These are phyloP conservation scores for Phaeophleospora eucalypticola DNA, from an alignment of 2,329 filamentous ascomycete genomes.

Conservation along the genomic window DNA sequence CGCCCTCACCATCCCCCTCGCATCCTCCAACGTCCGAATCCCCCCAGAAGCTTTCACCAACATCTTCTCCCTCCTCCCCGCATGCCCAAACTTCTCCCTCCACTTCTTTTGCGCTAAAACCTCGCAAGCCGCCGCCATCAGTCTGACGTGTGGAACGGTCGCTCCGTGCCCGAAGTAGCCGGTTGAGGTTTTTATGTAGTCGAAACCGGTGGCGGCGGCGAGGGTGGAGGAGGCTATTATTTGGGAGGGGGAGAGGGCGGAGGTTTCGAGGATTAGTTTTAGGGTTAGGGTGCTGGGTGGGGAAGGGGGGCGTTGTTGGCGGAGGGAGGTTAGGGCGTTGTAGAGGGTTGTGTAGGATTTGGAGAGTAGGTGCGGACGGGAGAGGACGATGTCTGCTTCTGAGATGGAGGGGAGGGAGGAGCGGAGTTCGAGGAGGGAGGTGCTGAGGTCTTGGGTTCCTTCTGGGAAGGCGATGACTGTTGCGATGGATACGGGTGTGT, in stretches of 20 bases:
- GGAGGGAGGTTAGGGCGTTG: conserved; percentile 50
- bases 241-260: conserved; percentile 46
- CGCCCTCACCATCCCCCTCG: conserved; percentile 52
- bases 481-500: conserved; percentile 48
- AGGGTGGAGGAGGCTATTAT: conserved; percentile 53
- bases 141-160: conserved; percentile 47
- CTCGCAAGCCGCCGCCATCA: conserved; percentile 52
- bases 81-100: conserved; percentile 13
- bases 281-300: conserved; percentile 40
- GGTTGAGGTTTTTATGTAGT: conserved; percentile 59
- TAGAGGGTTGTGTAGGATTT: conserved; percentile 48
- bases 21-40: conserved; percentile 49
- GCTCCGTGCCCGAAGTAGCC: conserved; percentile 56
- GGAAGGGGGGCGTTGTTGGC: no score
- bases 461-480: conserved; percentile 60
- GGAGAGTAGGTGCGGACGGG: conserved; percentile 45
- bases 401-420: conserved; percentile 50
- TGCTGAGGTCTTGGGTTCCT: conserved; percentile 50
- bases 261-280: conserved; percentile 59
- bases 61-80: conserved; percentile 13
- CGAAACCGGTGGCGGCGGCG: conserved; percentile 50
- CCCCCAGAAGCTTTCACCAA: conserved; percentile 49
- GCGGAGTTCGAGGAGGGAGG: conserved; percentile 51
- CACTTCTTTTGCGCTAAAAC: conserved; percentile 29
- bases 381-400: conserved; percentile 59